A percentile compares a stretch with the other conserved stretches of the same genome.
phyloP scores from a whole-genome alignment of 495 filamentous ascomycete genomes.

The Neurospora sp. region DNA sequence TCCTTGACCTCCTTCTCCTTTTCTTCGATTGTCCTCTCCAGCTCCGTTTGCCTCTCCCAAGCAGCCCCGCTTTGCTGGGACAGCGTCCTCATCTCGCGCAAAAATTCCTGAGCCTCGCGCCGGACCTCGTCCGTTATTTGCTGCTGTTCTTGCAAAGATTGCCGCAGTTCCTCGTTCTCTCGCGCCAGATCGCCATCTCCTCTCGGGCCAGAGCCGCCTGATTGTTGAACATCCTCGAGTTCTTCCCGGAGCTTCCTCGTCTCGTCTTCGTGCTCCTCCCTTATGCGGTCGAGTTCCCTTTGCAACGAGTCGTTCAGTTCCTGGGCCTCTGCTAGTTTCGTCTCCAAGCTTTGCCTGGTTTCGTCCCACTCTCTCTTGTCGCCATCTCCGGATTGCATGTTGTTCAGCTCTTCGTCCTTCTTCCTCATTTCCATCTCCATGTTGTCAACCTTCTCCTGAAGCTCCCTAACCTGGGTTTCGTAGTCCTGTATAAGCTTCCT shows the following conservation, averaged over 20 bases:
- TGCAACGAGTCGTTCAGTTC: conserved; percentile 66
- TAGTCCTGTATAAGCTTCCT: conserved; percentile 66
- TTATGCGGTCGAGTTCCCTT: conserved; percentile 63
- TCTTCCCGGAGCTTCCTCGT: conserved; percentile 55
- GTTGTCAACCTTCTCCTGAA: conserved; percentile 63
- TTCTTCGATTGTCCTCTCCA: conserved; percentile 58
- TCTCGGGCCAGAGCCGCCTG: conserved; percentile 12
- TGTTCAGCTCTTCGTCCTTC: conserved; percentile 38
- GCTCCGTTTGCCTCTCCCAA: conserved; percentile 69
- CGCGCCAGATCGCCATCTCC: conserved; percentile 53
- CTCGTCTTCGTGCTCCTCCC: conserved; percentile 52
- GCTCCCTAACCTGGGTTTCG: conserved; percentile 60
- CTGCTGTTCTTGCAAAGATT: conserved; percentile 60
- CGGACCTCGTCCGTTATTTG: conserved; percentile 84
- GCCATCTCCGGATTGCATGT: conserved; percentile 31
- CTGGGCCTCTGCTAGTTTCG: conserved; percentile 66
- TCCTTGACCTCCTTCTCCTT: conserved; percentile 75
- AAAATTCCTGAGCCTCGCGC: conserved; percentile 69
- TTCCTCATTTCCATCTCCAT: conserved; percentile 53
- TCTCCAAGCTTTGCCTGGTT: conserved; percentile 62
- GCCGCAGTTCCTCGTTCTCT: conserved; percentile 63
- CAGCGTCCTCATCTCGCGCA: conserved; percentile 80
- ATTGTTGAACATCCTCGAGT: conserved; percentile 43
- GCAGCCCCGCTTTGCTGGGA: conserved; percentile 68
- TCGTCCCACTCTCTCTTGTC: conserved; percentile 65